Conservation (phyloP, 306 rosid species). For the Acacia acuminata region DNA sequence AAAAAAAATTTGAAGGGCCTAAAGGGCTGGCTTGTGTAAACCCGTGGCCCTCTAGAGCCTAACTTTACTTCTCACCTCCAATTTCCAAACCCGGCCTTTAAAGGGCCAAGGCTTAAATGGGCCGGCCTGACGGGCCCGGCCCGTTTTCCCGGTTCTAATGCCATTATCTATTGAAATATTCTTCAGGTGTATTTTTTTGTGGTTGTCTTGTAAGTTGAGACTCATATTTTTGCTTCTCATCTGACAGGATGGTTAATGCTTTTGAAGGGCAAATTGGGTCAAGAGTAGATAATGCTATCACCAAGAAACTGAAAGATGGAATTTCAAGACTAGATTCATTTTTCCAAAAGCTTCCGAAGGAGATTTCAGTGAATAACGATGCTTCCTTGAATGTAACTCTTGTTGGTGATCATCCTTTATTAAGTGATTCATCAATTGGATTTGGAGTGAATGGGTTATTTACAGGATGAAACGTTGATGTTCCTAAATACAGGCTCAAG, state of each 20-base stretch:
- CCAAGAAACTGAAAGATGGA: conserved; percentile 68
- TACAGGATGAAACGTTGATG: conserved; percentile 36
- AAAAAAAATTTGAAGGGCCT: too few species aligned
- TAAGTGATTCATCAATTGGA: conserved; percentile 68
- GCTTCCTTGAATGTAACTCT: conserved; percentile 77
- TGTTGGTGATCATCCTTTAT: conserved; percentile 56
- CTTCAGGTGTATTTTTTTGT: conserved; percentile 15
- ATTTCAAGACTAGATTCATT: conserved; percentile 69
- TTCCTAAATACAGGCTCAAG: conserved; percentile 31
- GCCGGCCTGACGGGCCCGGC: too few species aligned
- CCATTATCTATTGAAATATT: conserved; percentile 3
- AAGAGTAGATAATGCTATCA: conserved; percentile 66
- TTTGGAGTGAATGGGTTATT: conserved; percentile 84
- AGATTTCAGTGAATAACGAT: conserved; percentile 63
- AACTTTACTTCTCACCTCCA: too few species aligned
- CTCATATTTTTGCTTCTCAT: conserved; percentile 33
- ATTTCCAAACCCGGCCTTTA: too few species aligned
- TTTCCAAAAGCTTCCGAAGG: conserved; percentile 76
- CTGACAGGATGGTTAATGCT: conserved; percentile 75
- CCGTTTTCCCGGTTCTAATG: too few species aligned
- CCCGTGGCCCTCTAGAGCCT: too few species aligned
- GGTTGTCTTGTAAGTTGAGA: conserved; percentile 21
- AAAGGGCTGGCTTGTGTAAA: too few species aligned
- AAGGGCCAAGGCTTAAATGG: too few species aligned
- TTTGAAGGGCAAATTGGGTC: conserved; percentile 78